These are phyloP conservation scores for Tolypocladium amazonense DNA, from an alignment of 2,329 filamentous ascomycete genomes.

Conservation along the genomic window DNA sequence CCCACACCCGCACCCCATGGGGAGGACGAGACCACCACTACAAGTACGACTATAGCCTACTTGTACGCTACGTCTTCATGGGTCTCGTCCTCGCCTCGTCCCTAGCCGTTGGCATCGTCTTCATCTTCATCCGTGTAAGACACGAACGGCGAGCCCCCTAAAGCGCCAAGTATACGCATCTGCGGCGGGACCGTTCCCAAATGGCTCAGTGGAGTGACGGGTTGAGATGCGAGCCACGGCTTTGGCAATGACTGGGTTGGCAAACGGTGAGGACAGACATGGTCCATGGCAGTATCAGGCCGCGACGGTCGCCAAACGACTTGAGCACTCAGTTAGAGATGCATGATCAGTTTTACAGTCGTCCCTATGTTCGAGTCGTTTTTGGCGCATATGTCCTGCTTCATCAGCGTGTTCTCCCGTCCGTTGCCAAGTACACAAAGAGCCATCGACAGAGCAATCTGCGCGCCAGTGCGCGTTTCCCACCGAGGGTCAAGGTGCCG, in stretches of 20 bases:
- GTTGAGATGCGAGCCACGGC: not conserved
- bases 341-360: not conserved
- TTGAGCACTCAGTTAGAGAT: too few species aligned
- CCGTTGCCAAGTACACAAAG: too few species aligned
- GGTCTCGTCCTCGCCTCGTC: slow-evolving; percentile 11
- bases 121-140: slow-evolving; percentile 7
- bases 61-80: slow-evolving; percentile 15
- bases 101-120: slow-evolving; percentile 11
- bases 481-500: not conserved
- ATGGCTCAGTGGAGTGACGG: not conserved
- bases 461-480: not conserved
- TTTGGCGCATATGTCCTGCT: not conserved
- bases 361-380: too few species aligned
- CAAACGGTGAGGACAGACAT: not conserved
- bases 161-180: not conserved
- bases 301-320: not conserved
- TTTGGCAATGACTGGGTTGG: not conserved
- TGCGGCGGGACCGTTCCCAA: not conserved
- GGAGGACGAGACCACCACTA: slow-evolving; percentile 12
- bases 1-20: slow-evolving; percentile 19
- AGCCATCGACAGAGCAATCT: not conserved
- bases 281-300: not conserved
- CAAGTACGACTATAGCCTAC: slow-evolving; percentile 13
- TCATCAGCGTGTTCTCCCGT: too few species aligned
- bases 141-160: too few species aligned